Base-by-base conservation (phyloP, 176 grass and related monocot genomes). In the Carex myosuroides region DNA sequence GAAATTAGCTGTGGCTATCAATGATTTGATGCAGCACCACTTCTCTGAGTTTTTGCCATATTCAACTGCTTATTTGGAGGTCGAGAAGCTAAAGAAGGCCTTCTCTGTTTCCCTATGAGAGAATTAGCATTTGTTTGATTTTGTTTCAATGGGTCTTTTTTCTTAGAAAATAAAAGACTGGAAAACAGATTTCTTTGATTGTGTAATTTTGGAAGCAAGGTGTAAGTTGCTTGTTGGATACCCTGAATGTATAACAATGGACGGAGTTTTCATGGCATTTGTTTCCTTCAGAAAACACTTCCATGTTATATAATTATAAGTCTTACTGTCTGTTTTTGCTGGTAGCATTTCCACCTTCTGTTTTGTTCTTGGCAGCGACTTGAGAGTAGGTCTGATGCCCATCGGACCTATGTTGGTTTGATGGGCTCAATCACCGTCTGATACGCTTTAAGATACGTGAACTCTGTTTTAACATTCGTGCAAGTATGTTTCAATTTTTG, bases 11-110 rank as follows among this genome's bases (percentile, higher is more conserved):
- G 91, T 95, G 1, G 93, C 96, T 52, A 93, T 95, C 77, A 99
- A 99, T 63, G 93, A 99, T 89, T 86, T 99, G 63, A 99, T 94
- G 96, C 96, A 99, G 76, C 93, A 52, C 66, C 96, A 95, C 87
- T 95, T 99, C 84, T 95, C 96, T 0, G 96, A 99, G 83, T 99
- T 99, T 74, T 87, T 99, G 22, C 96, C 96, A 7, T 99, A 99
- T 84, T 92, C 96, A 18, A 99, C 68, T 22, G 91, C 88, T 78
- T 99, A 95, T 90, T 92, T 99, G 89, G 96, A 94, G 81, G 93
- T 94, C n/a, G 96, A 94, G 86, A 91, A 99, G 81, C 71, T 99
- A 84, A 99, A 95, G 70, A 89, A 95, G 80, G 82, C 86, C 4
- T 91, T 92, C 35, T 84, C 85, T 1, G 87, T 92, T 79, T 66